These are phyloP conservation scores for Phialophora expanda DNA, from an alignment of 2,329 filamentous ascomycete genomes.

Conservation along the genomic window DNA sequence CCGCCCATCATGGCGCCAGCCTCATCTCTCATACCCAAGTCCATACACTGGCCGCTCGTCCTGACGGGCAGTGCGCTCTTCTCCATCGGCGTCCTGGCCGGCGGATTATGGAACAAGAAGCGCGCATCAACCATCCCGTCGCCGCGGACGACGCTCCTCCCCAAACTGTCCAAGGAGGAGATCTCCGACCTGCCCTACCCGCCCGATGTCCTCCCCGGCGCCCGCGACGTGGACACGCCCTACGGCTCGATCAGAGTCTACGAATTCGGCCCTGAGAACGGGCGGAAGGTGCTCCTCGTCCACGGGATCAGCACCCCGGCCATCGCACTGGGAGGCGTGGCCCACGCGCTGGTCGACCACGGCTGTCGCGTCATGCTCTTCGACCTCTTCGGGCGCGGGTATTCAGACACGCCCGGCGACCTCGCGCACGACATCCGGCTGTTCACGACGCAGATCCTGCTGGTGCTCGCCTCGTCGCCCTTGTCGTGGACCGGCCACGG, in stretches of 20 bases:
- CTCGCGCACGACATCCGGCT: slow-evolving; percentile 74
- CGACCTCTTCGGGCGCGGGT: slow-evolving; percentile 73
- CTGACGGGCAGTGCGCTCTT: slow-evolving; percentile 25
- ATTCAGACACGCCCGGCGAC: slow-evolving; percentile 70
- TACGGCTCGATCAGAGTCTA: slow-evolving; percentile 76
- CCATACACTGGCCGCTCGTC: slow-evolving; percentile 23
- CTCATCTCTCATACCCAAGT: slow-evolving; percentile 2
- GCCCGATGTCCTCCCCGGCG: slow-evolving; percentile 71
- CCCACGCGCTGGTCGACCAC: slow-evolving; percentile 65
- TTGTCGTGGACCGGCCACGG: slow-evolving; percentile 66
- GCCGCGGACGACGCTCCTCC: slow-evolving; percentile 45
- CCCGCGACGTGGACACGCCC: slow-evolving; percentile 63
- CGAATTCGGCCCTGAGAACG: slow-evolving; percentile 77
- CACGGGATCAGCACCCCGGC: slow-evolving; percentile 84
- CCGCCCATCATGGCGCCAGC: background rate
- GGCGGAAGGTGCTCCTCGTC: slow-evolving; percentile 73
- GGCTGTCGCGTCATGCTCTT: slow-evolving; percentile 82
- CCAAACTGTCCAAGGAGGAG: slow-evolving; percentile 46
- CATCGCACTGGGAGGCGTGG: slow-evolving; percentile 69
- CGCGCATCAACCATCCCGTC: slow-evolving; percentile 39
- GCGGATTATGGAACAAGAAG: slow-evolving; percentile 20
- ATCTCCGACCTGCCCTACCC: slow-evolving; percentile 64
- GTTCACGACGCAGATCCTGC: slow-evolving; percentile 73
- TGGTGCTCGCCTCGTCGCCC: slow-evolving; percentile 71
- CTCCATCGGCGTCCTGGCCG: slow-evolving; percentile 24